Evolutionary conservation across 1,284 basidiomycete genomes (phyloP), one percentile per base, ranked within the genome.

Genomic region (Ustilago lituana): DNA sequence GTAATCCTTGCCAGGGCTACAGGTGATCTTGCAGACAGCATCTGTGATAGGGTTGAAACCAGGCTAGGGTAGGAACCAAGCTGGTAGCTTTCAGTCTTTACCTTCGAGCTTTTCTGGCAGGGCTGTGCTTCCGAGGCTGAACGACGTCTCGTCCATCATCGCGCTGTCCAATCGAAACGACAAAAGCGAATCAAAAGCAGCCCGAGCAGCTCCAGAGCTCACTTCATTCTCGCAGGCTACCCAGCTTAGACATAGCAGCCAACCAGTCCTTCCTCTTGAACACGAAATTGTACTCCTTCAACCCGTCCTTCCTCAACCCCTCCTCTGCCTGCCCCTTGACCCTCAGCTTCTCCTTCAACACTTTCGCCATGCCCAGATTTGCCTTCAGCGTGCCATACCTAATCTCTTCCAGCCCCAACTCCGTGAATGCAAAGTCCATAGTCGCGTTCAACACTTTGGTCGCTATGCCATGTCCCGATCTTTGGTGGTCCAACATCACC

Each of bases 361-460:
- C 54, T 26, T 50, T 61, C 8, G 20, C 50, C 64, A 67, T 67
- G 2, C 15, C 54, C 11, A 33, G 17, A 24, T 67, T 67, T 9
- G 39, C 46, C 20, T 67, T 46, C 22, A 67, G 7, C 2, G 64
- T 67, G 5, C 58, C 64, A 12, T 57, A 67, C 20, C 45, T 56
- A 14, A 62, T 31, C 7, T 29, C 32, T 2, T 57, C 39, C 20
- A 67, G n/a, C n/a, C 41, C 49, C 2, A 67, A 31, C 20, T 47
- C 38, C 6, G 29, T 61, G 37, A 67, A 67, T 0, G 64, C 64
- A 32, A 57, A 67, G 14, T 67, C 64, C 50, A 61, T 57, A n/a
- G 37, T 49, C 1, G 39, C 27, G 23, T 67, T 61, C 10, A 67
- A 20, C 22, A 51, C 64, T 17, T 40, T 51, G 1, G 58, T 58